Conservation (phyloP, 495 filamentous ascomycete species). For the Penicillium paxilli region DNA sequence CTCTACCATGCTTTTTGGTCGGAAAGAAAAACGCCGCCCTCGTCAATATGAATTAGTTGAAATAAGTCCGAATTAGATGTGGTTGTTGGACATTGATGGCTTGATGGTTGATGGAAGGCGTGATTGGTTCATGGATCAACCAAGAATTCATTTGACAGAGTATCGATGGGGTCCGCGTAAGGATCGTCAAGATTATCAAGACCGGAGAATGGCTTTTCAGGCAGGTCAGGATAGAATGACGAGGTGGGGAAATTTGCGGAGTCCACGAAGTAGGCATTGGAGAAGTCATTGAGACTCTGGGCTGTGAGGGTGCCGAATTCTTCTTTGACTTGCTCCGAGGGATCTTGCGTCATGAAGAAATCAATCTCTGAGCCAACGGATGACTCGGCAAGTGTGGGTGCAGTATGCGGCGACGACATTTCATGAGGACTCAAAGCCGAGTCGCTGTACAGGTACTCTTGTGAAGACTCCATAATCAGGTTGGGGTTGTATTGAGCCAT, state of each 20-base stretch:
- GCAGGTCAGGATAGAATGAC: constrained; percentile 37
- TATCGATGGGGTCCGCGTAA: constrained; percentile 31
- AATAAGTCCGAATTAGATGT: background rate
- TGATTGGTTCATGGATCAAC: constrained; percentile 25
- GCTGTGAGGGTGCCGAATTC: constrained; percentile 32
- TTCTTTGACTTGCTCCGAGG: constrained; percentile 34
- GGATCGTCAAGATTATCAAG: constrained; percentile 33
- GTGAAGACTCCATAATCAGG: constrained; percentile 26
- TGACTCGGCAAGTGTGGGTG: constrained; percentile 41
- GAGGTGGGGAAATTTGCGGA: constrained; percentile 31
- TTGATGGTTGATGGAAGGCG: background rate
- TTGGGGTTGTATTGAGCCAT: constrained; percentile 22
- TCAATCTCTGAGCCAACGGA: constrained; percentile 46
- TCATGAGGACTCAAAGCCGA: constrained; percentile 29
- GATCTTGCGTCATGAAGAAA: constrained; percentile 44
- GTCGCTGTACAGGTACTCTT: constrained; percentile 36
- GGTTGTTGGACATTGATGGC: constrained; percentile 1
- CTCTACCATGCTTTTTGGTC: constrained; percentile 15
- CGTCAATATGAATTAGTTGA: background rate
- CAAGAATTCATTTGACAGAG: constrained; percentile 28
- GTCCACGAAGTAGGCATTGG: constrained; percentile 32
- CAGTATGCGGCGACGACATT: constrained; percentile 41
- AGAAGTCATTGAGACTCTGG: constrained; percentile 31
- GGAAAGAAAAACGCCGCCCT: constrained; percentile 3
- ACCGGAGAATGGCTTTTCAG: constrained; percentile 35